Percentiles rank a stretch among this genome's conserved stretches.
Conservation (phyloP, 2,329 filamentous ascomycete species). For the Scedosporium aurantiacum region DNA sequence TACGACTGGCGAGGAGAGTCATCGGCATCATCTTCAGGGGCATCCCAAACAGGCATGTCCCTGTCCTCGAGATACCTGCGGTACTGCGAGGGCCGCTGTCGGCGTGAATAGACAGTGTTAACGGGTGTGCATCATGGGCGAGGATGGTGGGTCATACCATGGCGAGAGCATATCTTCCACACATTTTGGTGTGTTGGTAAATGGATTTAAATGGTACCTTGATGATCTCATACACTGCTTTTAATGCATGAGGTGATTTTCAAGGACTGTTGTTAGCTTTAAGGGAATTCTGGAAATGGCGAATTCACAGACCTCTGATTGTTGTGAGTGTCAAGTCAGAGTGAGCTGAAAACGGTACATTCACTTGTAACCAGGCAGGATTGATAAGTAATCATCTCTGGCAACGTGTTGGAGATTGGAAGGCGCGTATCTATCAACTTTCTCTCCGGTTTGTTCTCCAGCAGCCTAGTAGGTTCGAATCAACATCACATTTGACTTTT, state of each 20-base stretch:
- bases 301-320: background rate
- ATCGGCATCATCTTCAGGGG: slow-evolving; percentile 58
- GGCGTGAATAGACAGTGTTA: slow-evolving; percentile 23
- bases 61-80: slow-evolving; percentile 62
- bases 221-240: background rate
- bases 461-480: too few species aligned
- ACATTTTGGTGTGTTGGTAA: slow-evolving; percentile 17
- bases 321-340: background rate
- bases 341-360: background rate
- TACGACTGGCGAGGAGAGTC: slow-evolving; percentile 59
- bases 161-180: slow-evolving; percentile 24
- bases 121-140: background rate
- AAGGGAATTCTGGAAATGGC: background rate
- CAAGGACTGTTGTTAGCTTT: background rate
- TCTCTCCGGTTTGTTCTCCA: too few species aligned
- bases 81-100: slow-evolving; percentile 64
- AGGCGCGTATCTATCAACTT: too few species aligned
- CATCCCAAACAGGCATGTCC: slow-evolving; percentile 61
- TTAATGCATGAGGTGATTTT: background rate
- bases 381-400: slow-evolving; percentile 3
- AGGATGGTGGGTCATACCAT: slow-evolving; percentile 17
- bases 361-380: too few species aligned
- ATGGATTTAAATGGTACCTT: background rate
- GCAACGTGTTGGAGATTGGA: background rate
- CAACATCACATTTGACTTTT: too few species aligned